Percentiles rank a stretch among this genome's conserved stretches.
Conservation (phyloP, 2,329 filamentous ascomycete genomes). For the Colletotrichum liaoningense region DNA sequence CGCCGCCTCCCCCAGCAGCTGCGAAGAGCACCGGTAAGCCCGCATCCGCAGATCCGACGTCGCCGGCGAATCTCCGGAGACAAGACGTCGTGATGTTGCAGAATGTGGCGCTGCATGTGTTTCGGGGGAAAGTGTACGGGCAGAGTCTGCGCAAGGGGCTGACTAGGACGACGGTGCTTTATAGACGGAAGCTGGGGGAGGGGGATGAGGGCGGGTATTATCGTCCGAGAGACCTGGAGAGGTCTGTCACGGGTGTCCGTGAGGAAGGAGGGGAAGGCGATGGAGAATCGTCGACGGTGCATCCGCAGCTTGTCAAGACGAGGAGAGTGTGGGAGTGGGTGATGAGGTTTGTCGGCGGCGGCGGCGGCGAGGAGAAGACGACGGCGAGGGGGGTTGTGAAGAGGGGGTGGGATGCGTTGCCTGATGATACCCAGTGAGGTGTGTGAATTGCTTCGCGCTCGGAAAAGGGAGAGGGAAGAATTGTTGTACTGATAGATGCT, state of each 20-base stretch:
- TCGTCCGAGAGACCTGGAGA: slow-evolving; percentile 58
- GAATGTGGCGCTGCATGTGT: slow-evolving; percentile 83
- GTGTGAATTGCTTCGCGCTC: not conserved
- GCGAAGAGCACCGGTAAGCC: slow-evolving; percentile 28
- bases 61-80: slow-evolving; percentile 60
- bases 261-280: not conserved
- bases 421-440: slow-evolving; percentile 51
- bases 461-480: not conserved
- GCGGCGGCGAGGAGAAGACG: slow-evolving; percentile 43
- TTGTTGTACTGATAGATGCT: not conserved
- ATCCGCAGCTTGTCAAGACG: slow-evolving; percentile 72
- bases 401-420: slow-evolving; percentile 51
- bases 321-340: slow-evolving; percentile 81
- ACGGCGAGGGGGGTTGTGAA: slow-evolving; percentile 31
- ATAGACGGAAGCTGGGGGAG: slow-evolving; percentile 63
- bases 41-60: not conserved
- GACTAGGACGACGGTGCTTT: slow-evolving; percentile 76
- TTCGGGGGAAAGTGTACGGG: slow-evolving; percentile 82
- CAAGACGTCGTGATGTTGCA: slow-evolving; percentile 84
- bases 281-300: slow-evolving; percentile 15
- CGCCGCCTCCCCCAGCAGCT: too few species aligned
- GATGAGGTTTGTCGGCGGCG: slow-evolving; percentile 69
- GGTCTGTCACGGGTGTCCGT: too few species aligned
- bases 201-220: slow-evolving; percentile 69
- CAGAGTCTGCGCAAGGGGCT: slow-evolving; percentile 80